Evolutionary conservation across 208 protist species (phyloP), one percentile per base, ranked within the genome.

Genomic region (Endotrypanum monterogeii): DNA sequence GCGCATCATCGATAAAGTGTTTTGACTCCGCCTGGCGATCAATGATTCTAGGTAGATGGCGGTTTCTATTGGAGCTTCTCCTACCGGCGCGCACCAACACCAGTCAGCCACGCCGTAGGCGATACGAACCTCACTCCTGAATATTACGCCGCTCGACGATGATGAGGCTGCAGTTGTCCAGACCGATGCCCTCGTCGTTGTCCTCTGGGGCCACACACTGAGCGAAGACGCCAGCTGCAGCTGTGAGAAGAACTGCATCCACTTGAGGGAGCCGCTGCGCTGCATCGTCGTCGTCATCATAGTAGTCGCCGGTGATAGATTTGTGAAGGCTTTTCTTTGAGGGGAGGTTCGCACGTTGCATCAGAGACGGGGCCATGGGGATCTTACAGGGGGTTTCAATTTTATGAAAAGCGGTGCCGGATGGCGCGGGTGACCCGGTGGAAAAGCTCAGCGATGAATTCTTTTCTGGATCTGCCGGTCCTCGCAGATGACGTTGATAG

Each of bases 111-210:
- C n/a, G 6, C n/a, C 12, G 4, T n/a, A 41, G 8, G 41, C 11
- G 28, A 35, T 14, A 30, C 23, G 25, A 4, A 14, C 8, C 41
- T 71, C 52, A 78, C 41, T 79, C 74, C 60, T 79, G 74, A 50
- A 79, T 67, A 60, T 73, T 79, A 12, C 85, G 78, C n/a, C 78
- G 84, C 76, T 94, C 87, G 62, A 92, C 71, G 9, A 94, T 23
- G 58, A 94, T 89, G 51, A 94, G 74, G 57, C 80, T 89, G 74
- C 85, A 91, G 83, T 94, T 94, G 71, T 94, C 90, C 58, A 94
- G 77, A 0, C 90, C 90, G 41, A 94, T 83, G n/a, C 88, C 88
- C 52, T 88, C 90, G 44, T 89, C 86, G 75, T 94, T 94, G 67
- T 92, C 88, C 28, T 46, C 76, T 16, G 87, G 86, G 5, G 90